Evolutionary conservation across 768 basidiomycete genomes (phyloP).

Genomic region (Boletus rufocinnamomeus): DNA sequence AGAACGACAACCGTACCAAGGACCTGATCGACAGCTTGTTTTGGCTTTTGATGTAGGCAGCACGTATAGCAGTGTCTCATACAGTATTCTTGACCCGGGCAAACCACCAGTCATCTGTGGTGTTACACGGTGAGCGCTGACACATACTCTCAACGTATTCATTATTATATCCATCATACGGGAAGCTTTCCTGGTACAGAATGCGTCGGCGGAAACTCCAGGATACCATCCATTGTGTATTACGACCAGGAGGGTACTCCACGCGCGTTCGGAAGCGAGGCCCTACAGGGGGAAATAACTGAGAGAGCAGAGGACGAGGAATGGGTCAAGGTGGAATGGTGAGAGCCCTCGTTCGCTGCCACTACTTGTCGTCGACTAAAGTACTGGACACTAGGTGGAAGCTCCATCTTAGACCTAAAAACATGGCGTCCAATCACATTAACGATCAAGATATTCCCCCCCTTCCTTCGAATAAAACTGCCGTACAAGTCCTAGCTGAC

Average conservation of each 20-base stretch:
- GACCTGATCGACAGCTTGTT: conserved; percentile 42
- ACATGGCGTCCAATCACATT: conserved; percentile 21
- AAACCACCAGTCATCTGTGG: conserved; percentile 25
- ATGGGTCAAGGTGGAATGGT: conserved; percentile 36
- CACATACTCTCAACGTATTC: no score
- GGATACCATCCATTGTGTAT: conserved; percentile 51
- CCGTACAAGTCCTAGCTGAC: conserved; percentile 48
- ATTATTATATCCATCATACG: conserved; percentile 4
- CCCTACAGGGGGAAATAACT: conserved; percentile 37
- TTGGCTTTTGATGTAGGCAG: conserved; percentile 55
- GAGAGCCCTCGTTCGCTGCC: not conserved
- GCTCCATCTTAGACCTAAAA: conserved; percentile 35
- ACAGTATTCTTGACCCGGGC: conserved; percentile 36
- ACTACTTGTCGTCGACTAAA: conserved; percentile 18
- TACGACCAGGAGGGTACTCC: conserved; percentile 44
- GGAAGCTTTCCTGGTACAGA: conserved; percentile 49
- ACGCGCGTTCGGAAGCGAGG: conserved; percentile 48
- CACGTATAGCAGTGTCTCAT: conserved; percentile 51
- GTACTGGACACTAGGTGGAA: conserved; percentile 32
- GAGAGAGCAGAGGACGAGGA: conserved; percentile 43
- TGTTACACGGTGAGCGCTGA: conserved; percentile 27
- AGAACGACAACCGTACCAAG: conserved; percentile 40
- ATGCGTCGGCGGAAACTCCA: conserved; percentile 45
- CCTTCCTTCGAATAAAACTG: conserved; percentile 44
- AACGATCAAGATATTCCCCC: conserved; percentile 40